Conservation (phyloP, 768 basidiomycete genomes). For the Collybia sp. region DNA sequence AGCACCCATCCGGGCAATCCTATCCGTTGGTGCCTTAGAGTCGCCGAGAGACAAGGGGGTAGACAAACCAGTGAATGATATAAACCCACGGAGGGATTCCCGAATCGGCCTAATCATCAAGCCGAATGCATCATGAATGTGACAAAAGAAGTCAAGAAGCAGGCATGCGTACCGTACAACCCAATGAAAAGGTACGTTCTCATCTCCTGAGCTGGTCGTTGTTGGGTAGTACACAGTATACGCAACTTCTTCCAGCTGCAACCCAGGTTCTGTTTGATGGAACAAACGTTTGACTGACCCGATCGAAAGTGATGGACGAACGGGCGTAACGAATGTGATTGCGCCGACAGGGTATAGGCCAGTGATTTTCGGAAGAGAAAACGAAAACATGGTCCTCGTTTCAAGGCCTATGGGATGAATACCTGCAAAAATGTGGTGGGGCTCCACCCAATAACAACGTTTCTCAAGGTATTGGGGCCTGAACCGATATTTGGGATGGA, state of each 20-base stretch:
- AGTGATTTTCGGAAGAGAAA: constrained; percentile 32
- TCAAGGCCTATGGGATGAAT: no score
- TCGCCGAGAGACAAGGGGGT: background rate
- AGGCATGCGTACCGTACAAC: constrained; percentile 41
- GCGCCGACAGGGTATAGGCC: constrained; percentile 58
- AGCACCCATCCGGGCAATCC: constrained; percentile 36
- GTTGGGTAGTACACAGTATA: constrained; percentile 69
- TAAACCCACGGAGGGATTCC: constrained; percentile 43
- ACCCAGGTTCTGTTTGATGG: constrained; percentile 30
- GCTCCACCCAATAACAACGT: no score
- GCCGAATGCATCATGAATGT: background rate
- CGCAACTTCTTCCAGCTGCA: constrained; percentile 55
- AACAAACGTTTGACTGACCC: constrained; percentile 32
- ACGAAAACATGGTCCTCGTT: no score
- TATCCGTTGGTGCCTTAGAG: constrained; percentile 8
- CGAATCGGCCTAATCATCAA: constrained; percentile 40
- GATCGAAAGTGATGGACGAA: constrained; percentile 30
- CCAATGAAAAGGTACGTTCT: constrained; percentile 48
- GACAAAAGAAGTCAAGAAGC: background rate
- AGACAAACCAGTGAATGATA: constrained; percentile 40
- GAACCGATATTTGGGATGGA: no score
- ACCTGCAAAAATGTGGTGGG: no score
- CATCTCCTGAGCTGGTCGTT: constrained; percentile 20
- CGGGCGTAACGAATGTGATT: constrained; percentile 48
- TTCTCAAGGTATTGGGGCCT: no score